These are phyloP conservation scores for Cryphonectria parasitica DNA, from an alignment of 2,329 filamentous ascomycete genomes.

Conservation along the genomic window DNA sequence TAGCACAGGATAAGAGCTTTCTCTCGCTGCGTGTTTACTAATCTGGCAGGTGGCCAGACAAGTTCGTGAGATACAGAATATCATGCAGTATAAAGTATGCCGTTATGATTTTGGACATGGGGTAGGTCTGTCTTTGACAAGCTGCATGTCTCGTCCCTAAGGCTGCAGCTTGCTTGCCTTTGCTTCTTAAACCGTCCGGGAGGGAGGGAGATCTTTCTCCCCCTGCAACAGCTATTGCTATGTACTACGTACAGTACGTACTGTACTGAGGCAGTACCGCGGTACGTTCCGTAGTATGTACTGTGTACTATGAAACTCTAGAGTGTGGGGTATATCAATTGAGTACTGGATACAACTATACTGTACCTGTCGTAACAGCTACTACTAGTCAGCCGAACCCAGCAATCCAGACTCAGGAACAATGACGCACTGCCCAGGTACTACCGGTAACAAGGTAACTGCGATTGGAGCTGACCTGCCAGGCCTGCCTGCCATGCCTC, in stretches of 20 bases:
- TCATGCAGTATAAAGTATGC: neutral
- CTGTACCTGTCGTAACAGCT: neutral
- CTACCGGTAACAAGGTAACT: conserved; percentile 1
- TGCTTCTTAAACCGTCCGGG: neutral
- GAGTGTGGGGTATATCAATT: neutral
- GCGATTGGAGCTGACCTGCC: neutral
- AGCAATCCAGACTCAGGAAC: conserved; percentile 4
- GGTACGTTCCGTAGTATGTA: neutral
- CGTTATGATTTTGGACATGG: neutral
- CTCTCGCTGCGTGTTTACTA: neutral
- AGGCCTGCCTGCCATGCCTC: neutral
- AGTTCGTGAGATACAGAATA: neutral
- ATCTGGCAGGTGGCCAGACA: conserved; percentile 4
- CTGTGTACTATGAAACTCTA: neutral
- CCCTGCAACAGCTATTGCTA: neutral
- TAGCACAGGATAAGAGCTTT: neutral
- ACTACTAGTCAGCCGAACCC: neutral
- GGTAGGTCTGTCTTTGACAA: neutral
- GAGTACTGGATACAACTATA: neutral
- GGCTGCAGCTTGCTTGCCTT: neutral
- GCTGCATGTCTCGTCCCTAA: neutral
- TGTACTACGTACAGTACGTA: neutral
- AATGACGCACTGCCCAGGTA: conserved; percentile 10
- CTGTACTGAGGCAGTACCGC: neutral
- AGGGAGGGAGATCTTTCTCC: neutral